Conservation (phyloP, 2,329 filamentous ascomycete genomes). For the Arthrinium puccinioides region DNA sequence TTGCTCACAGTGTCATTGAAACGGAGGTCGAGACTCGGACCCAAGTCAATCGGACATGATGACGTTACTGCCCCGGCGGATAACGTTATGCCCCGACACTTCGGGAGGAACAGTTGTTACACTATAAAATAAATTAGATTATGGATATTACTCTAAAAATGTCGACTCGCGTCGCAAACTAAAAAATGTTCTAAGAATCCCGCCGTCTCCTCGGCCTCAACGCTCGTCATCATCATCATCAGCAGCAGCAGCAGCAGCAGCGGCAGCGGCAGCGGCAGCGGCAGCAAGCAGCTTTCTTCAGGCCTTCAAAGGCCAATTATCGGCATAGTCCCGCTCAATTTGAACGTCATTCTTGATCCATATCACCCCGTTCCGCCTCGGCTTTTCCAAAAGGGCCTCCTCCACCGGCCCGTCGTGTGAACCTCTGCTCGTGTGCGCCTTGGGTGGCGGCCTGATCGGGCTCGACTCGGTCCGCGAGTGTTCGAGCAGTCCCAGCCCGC, state of each 20-base stretch:
- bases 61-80: too few species aligned
- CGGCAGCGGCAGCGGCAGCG: too few species aligned
- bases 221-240: not conserved
- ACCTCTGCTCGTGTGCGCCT: too few species aligned
- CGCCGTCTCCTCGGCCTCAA: not conserved
- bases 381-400: slow-evolving; percentile 3
- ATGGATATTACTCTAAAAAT: too few species aligned
- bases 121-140: too few species aligned
- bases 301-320: slow-evolving; percentile 18
- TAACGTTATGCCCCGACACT: too few species aligned
- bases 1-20: too few species aligned
- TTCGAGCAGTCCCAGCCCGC: slow-evolving; percentile 20
- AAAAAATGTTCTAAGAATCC: not conserved
- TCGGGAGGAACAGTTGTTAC: too few species aligned
- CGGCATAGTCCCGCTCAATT: slow-evolving; percentile 14
- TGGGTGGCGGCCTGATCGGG: slow-evolving; percentile 5
- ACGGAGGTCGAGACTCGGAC: too few species aligned
- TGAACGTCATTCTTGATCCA: slow-evolving; percentile 23
- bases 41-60: too few species aligned
- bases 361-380: slow-evolving; percentile 11
- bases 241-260: too few species aligned
- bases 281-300: too few species aligned
- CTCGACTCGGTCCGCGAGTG: slow-evolving; percentile 8
- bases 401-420: not conserved
- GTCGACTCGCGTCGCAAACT: slow-evolving; percentile 2